phyloP scores from a whole-genome alignment of 805 yeast genomes.

The Candida adriatica region DNA sequence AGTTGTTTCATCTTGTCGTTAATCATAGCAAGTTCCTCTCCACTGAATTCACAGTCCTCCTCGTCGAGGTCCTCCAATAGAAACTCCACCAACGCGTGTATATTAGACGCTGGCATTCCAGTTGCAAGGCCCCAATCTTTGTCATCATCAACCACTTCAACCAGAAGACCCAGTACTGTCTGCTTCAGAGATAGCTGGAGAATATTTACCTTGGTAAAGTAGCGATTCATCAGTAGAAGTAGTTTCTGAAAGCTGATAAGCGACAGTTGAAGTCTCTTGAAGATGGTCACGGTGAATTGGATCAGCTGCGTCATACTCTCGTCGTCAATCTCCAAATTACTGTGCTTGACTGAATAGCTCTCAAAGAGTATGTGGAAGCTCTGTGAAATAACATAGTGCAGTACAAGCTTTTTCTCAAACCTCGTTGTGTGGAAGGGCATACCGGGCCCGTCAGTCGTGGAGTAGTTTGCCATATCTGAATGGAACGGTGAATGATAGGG shows the following conservation, averaged over 20 bases:
- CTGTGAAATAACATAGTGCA: constrained; percentile 10
- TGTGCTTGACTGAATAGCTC: constrained; percentile 6
- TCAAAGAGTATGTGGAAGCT: constrained; percentile 9
- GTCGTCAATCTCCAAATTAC: background rate
- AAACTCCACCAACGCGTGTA: constrained; percentile 1
- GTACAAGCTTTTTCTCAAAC: constrained; percentile 9
- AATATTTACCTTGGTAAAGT: constrained; percentile 3
- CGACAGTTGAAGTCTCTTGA: constrained; percentile 10
- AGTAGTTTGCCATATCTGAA: constrained; percentile 8
- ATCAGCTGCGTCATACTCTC: constrained; percentile 2
- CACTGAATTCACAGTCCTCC: constrained; percentile 7
- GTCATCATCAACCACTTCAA: constrained; percentile 5
- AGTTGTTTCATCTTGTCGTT: constrained; percentile 18
- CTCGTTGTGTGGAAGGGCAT: background rate
- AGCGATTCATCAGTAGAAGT: constrained; percentile 7
- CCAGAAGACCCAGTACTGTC: constrained; percentile 4
- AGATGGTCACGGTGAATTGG: constrained; percentile 8
- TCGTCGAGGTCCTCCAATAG: constrained; percentile 3
- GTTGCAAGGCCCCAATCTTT: constrained; percentile 12
- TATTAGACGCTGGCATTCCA: constrained; percentile 6
- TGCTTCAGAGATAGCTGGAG: constrained; percentile 13
- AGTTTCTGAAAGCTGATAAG: constrained; percentile 9
- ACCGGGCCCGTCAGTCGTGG: constrained; percentile 3
- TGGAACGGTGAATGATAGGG: constrained; percentile 13
- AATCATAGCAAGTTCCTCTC: constrained; percentile 12